Conservation (phyloP, 1,139 yeast species). For the Wickerhamiella infanticola region DNA sequence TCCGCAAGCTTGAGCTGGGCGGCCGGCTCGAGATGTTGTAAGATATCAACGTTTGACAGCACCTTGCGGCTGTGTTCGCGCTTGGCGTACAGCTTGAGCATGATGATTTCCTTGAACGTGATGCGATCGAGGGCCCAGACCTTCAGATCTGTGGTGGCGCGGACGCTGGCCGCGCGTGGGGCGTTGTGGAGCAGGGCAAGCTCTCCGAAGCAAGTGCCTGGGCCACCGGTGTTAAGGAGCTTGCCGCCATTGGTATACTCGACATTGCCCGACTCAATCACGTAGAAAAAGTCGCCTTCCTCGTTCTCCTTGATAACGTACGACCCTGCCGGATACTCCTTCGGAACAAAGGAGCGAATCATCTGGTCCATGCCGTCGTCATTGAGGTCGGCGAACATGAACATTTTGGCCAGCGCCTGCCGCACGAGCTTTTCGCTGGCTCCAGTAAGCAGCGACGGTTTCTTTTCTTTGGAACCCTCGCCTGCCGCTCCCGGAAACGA, state of each 20-base stretch:
- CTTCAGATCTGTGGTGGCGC: constrained; percentile 52
- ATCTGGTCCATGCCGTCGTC: constrained; percentile 60
- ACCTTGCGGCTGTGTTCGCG: constrained; percentile 83
- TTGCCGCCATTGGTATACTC: constrained; percentile 63
- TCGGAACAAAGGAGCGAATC: constrained; percentile 66
- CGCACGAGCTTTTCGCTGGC: constrained; percentile 25
- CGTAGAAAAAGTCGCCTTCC: constrained; percentile 88
- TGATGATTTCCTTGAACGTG: constrained; percentile 79
- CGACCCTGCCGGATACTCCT: constrained; percentile 40
- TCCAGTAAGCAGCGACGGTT: neutral
- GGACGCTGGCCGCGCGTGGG: constrained; percentile 93
- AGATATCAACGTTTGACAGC: constrained; percentile 71
- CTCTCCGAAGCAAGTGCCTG: constrained; percentile 92
- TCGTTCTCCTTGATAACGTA: constrained; percentile 86
- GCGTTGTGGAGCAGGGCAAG: constrained; percentile 94
- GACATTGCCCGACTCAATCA: constrained; percentile 73
- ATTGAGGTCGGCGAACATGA: constrained; percentile 65
- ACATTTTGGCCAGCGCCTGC: constrained; percentile 60
- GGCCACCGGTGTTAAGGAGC: constrained; percentile 57
- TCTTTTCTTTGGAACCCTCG: constrained; percentile 9
- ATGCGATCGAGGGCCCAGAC: constrained; percentile 90
- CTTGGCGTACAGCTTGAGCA: constrained; percentile 82
- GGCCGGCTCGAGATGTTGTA: constrained; percentile 53
- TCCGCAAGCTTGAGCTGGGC: constrained; percentile 90
- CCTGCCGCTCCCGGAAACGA: neutral